A percentile compares a stretch with the other conserved stretches of the same genome.
These are phyloP conservation scores for Kwoniella europaea DNA, from an alignment of 768 basidiomycete genomes.

Conservation along the genomic window DNA sequence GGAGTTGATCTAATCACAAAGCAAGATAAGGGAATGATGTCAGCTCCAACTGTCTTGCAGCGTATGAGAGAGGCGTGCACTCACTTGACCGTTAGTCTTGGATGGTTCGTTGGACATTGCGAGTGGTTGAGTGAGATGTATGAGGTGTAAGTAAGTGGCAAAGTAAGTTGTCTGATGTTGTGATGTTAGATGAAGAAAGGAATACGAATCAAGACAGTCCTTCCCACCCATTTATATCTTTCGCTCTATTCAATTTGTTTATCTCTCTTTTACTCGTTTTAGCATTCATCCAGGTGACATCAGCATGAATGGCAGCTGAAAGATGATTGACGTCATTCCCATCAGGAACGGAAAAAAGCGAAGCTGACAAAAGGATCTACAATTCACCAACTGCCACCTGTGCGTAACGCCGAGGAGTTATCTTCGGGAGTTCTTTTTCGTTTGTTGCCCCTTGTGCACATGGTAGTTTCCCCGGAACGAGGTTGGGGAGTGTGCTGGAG, in stretches of 20 bases:
- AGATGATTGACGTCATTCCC: neutral
- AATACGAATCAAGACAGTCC: neutral
- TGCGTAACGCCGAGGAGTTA: neutral
- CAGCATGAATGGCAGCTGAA: neutral
- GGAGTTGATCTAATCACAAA: slow-evolving; percentile 50
- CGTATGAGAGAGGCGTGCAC: slow-evolving; percentile 54
- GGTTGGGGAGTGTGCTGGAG: too few species aligned
- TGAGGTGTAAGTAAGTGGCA: slow-evolving; percentile 8
- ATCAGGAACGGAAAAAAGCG: neutral
- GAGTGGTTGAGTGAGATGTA: slow-evolving; percentile 11
- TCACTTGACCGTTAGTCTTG: slow-evolving; percentile 56
- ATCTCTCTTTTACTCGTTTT: neutral
- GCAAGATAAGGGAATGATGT: neutral
- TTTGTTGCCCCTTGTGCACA: neutral
- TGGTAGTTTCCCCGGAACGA: neutral
- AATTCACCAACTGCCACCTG: neutral
- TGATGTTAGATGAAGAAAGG: neutral
- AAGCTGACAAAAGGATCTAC: neutral
- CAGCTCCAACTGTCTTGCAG: neutral
- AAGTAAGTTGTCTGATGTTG: neutral
- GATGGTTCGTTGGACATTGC: slow-evolving; percentile 51
- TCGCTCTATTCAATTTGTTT: neutral
- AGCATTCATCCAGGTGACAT: neutral
- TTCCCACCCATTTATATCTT: slow-evolving; percentile 6
- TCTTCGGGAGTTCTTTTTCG: neutral